phyloP scores from a whole-genome alignment of 257 asterid genomes.

The Schizonepeta tenuifolia region DNA sequence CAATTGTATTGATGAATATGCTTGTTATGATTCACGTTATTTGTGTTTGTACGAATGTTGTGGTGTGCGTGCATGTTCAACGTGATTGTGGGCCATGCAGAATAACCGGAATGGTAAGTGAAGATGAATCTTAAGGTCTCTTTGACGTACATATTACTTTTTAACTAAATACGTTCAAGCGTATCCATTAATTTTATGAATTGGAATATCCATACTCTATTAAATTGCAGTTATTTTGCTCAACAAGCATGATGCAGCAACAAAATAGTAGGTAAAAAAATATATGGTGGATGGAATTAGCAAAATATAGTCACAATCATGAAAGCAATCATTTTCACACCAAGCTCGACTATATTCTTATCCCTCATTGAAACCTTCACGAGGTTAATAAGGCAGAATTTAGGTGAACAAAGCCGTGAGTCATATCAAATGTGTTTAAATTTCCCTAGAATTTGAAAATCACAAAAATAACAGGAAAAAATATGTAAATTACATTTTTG shows the following conservation, averaged over 20 bases:
- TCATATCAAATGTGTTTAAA: background rate
- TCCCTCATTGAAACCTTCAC: constrained; percentile 3
- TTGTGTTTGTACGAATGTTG: background rate
- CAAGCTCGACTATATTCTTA: background rate
- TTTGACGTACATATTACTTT: background rate
- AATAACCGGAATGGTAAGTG: background rate
- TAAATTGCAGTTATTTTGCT: constrained; percentile 1
- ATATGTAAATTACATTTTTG: background rate
- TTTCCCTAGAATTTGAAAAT: background rate
- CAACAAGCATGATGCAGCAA: constrained; percentile 14
- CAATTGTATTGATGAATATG: background rate
- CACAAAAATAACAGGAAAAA: too few relatives aligned
- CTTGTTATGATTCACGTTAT: background rate
- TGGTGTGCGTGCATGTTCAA: background rate
- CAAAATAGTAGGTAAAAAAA: constrained; percentile 4
- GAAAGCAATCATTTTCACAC: background rate
- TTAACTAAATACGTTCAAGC: background rate
- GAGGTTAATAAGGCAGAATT: background rate
- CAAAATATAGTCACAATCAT: background rate
- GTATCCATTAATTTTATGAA: constrained; percentile 4
- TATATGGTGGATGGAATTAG: background rate
- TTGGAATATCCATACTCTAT: background rate
- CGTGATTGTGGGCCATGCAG: background rate
- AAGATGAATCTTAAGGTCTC: background rate
- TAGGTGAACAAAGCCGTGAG: background rate